Conservation (phyloP, 345 rosid genomes). For the Nephelium lappaceum region DNA sequence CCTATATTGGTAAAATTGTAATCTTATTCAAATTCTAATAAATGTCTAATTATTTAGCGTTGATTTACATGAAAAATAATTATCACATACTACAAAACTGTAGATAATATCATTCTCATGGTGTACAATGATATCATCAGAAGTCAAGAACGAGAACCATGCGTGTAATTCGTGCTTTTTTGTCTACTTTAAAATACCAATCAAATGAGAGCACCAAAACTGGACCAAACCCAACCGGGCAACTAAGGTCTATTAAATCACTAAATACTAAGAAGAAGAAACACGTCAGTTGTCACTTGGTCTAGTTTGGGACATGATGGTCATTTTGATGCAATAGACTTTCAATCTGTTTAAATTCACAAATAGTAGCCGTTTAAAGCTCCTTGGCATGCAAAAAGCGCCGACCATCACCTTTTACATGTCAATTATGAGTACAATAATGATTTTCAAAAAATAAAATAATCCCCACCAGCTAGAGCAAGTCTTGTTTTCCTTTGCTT, state of each 20-base stretch:
- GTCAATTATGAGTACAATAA: background rate
- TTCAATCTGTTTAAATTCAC: background rate
- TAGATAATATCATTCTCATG: background rate
- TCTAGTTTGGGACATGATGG: background rate
- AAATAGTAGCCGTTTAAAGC: background rate
- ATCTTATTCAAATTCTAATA: too few relatives aligned
- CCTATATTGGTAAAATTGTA: too few relatives aligned
- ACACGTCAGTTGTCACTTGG: constrained; percentile 1
- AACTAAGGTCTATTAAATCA: too few relatives aligned
- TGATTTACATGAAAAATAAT: too few relatives aligned
- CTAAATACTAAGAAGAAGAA: background rate
- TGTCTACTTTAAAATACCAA: background rate
- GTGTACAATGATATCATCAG: background rate
- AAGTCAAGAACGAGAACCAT: background rate
- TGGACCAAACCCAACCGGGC: too few relatives aligned
- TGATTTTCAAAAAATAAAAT: background rate
- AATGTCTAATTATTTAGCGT: too few relatives aligned
- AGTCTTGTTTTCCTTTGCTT: background rate
- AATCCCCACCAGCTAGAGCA: background rate
- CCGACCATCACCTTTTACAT: background rate
- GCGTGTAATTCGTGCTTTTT: background rate
- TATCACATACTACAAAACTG: too few relatives aligned
- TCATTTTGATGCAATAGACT: background rate
- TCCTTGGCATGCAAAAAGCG: background rate
- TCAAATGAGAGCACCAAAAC: background rate